Evolutionary conservation across 148 eudicot species (phyloP).

Genomic region (Agrostemma githago): DNA sequence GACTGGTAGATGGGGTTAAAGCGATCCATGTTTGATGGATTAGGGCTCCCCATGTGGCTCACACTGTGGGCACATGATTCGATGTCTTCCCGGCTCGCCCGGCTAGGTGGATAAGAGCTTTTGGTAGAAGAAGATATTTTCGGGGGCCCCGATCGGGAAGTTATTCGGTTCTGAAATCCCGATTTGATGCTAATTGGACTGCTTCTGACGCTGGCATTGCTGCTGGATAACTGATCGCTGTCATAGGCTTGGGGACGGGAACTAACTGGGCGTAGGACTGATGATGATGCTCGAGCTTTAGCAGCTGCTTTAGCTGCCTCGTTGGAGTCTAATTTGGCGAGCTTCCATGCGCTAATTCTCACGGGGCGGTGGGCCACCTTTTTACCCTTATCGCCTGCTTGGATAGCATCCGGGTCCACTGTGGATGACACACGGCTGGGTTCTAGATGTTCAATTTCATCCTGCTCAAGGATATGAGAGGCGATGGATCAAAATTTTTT

Average conservation of each 20-base stretch:
- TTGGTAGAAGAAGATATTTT: slow-evolving; percentile 48
- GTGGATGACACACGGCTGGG: slow-evolving; percentile 86
- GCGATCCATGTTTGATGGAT: slow-evolving; percentile 38
- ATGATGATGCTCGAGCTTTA: slow-evolving; percentile 89
- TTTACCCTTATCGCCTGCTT: slow-evolving; percentile 56
- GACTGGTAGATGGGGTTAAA: slow-evolving; percentile 61
- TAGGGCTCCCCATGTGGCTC: slow-evolving; percentile 80
- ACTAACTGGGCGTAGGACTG: slow-evolving; percentile 70
- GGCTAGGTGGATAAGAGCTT: slow-evolving; percentile 73
- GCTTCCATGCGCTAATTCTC: slow-evolving; percentile 88
- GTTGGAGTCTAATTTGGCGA: slow-evolving; percentile 69
- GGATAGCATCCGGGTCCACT: slow-evolving; percentile 72
- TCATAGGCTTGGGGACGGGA: slow-evolving; percentile 48
- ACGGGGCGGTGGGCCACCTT: slow-evolving; percentile 58
- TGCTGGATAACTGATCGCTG: slow-evolving; percentile 57
- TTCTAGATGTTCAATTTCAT: slow-evolving; percentile 79
- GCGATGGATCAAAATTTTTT: background rate
- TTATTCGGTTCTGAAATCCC: slow-evolving; percentile 33
- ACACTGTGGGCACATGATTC: slow-evolving; percentile 57
- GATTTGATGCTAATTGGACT: slow-evolving; percentile 62
- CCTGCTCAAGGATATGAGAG: slow-evolving; percentile 39
- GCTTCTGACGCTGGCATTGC: slow-evolving; percentile 64
- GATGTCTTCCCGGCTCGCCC: slow-evolving; percentile 63
- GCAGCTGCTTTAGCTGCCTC: slow-evolving; percentile 93
- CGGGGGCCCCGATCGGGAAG: slow-evolving; percentile 34